Base-by-base conservation (phyloP, 116 monocot species). In the Posidonia oceanica region DNA sequence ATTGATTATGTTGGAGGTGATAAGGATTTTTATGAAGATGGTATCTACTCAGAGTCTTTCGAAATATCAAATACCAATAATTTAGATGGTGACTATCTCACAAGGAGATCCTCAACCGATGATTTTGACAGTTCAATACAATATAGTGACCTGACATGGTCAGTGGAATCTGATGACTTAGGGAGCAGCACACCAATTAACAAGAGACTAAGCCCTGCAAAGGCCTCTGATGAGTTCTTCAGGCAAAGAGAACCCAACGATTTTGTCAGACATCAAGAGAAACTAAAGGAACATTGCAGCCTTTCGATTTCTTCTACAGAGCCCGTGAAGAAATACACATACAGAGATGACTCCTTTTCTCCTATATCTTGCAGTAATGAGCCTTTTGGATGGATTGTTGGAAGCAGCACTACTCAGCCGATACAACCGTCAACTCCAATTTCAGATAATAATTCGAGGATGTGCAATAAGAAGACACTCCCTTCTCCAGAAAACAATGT, bases 401-500 rank as follows among this genome's bases (percentile, higher is more conserved):
- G 18, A 5, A 23, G 29, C 54, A 16, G 22, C 38, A 11, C 54
- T 29, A 39, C 16, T 13, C 54, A 59, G 13, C 39, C 36, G 73
- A 40, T 12, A 39, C 48, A 38, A 23, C 63, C 66, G 41, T 78
- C 77, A 40, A 68, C 82, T 65, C 78, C 75, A 58, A 22, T 21
- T n/a, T n/a, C 52, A 15, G 71, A 63, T 39, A 54, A 72, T 42
- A 55, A 52, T 56, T 29, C 29, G 29, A 29, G 29, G 29, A 29
- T 29, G 29, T 54, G 17, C 17, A 59, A 39, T 14, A 48, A 58
- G 60, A 11, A 58, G 65, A 71, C 56, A 8, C 14, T 61, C 4
- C 37, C 63, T 44, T 79, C 78, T 42, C 70, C 80, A 16, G 53
- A 77, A 41, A 63, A 38, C 38, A 51, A 74, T 72, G 80, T 88